phyloP scores from a whole-genome alignment of 1,284 basidiomycete species.

The Moesziomyces parantarcticus region DNA sequence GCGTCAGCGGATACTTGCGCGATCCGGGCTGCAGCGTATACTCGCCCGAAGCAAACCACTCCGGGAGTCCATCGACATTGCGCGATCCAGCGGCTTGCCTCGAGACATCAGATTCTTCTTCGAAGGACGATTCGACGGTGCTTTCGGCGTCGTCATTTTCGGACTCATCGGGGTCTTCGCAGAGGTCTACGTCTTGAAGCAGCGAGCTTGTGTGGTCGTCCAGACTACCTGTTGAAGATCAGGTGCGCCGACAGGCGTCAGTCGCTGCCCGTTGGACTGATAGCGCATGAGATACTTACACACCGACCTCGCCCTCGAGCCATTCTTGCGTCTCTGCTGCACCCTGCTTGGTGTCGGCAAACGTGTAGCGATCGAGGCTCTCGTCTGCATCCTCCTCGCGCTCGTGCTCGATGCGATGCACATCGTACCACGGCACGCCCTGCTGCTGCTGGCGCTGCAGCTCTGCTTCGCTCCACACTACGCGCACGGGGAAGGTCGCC shows the following conservation, averaged over 20 bases:
- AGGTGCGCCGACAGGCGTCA: constrained; percentile 1
- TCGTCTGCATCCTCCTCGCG: constrained; percentile 59
- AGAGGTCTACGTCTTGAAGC: constrained; percentile 3
- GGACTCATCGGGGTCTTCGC: too few species aligned
- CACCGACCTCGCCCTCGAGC: constrained; percentile 62
- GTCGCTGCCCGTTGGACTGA: background rate
- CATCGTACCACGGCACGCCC: constrained; percentile 57
- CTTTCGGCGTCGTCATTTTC: background rate
- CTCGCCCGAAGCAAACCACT: constrained; percentile 52
- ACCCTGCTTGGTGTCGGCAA: constrained; percentile 40
- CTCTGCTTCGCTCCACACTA: constrained; percentile 54
- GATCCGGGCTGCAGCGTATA: constrained; percentile 51
- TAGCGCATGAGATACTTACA: constrained; percentile 43
- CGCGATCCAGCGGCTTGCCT: too few species aligned
- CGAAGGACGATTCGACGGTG: background rate
- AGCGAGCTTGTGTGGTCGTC: background rate
- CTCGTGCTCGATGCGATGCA: constrained; percentile 60
- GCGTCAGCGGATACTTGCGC: constrained; percentile 57
- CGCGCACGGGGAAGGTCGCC: constrained; percentile 53
- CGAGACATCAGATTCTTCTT: background rate
- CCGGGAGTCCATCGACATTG: constrained; percentile 17
- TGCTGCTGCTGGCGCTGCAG: constrained; percentile 37
- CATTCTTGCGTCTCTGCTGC: constrained; percentile 44
- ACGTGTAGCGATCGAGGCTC: constrained; percentile 58
- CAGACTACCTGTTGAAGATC: constrained; percentile 42